A percentile compares a stretch with the other conserved stretches of the same genome.
Evolutionary conservation across 306 rosid genomes (phyloP).

Genomic region (Calophaca sinica): DNA sequence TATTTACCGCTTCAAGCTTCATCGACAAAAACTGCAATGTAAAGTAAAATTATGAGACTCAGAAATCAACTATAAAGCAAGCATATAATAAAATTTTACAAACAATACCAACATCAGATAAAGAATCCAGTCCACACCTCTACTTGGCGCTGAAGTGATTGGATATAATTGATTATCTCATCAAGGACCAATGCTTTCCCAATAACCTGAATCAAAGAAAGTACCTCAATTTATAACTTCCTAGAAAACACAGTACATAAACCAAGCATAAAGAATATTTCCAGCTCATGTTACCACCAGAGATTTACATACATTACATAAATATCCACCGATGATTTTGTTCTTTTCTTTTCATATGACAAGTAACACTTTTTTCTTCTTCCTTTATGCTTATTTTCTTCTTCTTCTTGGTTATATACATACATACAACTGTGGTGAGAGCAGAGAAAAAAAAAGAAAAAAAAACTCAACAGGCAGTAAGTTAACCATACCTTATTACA

Average conservation of each 20-base stretch:
- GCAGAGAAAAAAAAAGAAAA: slow-evolving; percentile 35
- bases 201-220: slow-evolving; percentile 69
- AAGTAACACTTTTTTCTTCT: slow-evolving; percentile 4
- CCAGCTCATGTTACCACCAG: slow-evolving; percentile 22
- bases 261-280: slow-evolving; percentile 26
- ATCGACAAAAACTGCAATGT: slow-evolving; percentile 83
- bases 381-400: slow-evolving; percentile 9
- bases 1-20: slow-evolving; percentile 94
- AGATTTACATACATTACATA: background rate
- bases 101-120: slow-evolving; percentile 3
- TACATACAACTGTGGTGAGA: background rate
- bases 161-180: slow-evolving; percentile 94
- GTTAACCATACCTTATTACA: slow-evolving; percentile 79
- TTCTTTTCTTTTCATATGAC: background rate
- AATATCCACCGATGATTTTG: slow-evolving; percentile 27
- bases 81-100: slow-evolving; percentile 11
- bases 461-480: slow-evolving; percentile 34
- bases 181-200: slow-evolving; percentile 95
- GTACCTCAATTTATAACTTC: slow-evolving; percentile 10
- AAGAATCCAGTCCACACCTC: slow-evolving; percentile 63
- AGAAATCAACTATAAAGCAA: background rate
- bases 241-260: slow-evolving; percentile 5
- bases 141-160: slow-evolving; percentile 88
- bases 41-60: slow-evolving; percentile 37
- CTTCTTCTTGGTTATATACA: background rate